Percentiles rank a stretch among this genome's conserved stretches.
phyloP scores from a whole-genome alignment of 2,329 filamentous ascomycete genomes.

The Allantophomopsis cytisporea region DNA sequence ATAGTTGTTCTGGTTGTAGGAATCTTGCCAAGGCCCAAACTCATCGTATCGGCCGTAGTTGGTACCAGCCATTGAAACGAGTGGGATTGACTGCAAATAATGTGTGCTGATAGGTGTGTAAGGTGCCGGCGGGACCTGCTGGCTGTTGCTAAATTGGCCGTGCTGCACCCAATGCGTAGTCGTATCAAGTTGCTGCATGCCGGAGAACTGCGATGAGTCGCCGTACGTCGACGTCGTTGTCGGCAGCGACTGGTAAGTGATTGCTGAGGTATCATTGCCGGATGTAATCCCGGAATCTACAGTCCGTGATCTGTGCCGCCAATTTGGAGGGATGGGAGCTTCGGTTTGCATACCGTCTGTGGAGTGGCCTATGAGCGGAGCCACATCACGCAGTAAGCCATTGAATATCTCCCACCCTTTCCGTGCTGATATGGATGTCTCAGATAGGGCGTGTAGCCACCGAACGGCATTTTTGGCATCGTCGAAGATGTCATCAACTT shows the following conservation, averaged over 20 bases:
- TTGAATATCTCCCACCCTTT: slow-evolving; percentile 16
- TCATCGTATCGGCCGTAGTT: slow-evolving; percentile 1
- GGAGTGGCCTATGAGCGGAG: slow-evolving; percentile 6
- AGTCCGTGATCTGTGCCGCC: slow-evolving; percentile 4
- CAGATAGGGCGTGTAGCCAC: slow-evolving; percentile 11
- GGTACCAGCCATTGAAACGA: not conserved
- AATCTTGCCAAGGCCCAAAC: slow-evolving; percentile 1
- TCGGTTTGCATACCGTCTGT: slow-evolving; percentile 8
- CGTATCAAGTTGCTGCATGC: not conserved
- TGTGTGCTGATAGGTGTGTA: not conserved
- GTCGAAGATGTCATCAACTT: slow-evolving; percentile 9
- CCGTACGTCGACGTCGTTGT: not conserved
- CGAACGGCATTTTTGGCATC: slow-evolving; percentile 12
- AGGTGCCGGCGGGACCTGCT: not conserved
- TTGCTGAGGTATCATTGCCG: not conserved
- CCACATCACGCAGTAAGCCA: slow-evolving; percentile 8
- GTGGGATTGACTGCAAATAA: not conserved
- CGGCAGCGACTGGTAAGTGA: not conserved
- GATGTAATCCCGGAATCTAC: not conserved
- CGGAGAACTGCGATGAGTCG: not conserved
- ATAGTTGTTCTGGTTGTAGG: not conserved
- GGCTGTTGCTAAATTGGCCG: not conserved
- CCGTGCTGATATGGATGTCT: slow-evolving; percentile 9
- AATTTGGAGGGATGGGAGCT: slow-evolving; percentile 9
- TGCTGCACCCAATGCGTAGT: not conserved